Conservation (phyloP, 23 red algal genomes). For the Chondrus crispus region DNA sequence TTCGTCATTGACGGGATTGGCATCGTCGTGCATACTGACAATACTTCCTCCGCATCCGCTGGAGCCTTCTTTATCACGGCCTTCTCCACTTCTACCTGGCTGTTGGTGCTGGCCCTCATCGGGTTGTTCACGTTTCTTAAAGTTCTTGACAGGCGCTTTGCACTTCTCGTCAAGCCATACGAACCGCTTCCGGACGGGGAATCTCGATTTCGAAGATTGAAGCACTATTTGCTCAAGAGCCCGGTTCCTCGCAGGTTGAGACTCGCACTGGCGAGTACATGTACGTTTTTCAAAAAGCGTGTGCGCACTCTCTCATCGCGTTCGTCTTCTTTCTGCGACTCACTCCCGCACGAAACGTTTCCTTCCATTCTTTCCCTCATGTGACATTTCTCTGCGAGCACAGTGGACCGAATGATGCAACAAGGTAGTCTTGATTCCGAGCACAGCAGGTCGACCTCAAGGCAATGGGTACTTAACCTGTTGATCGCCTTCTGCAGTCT, state of each 20-base stretch:
- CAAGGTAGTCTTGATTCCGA: background rate
- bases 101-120: background rate
- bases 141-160: background rate
- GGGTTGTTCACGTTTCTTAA: background rate
- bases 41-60: background rate
- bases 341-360: no score
- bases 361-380: no score
- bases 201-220: no score
- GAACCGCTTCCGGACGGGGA: no score
- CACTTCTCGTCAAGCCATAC: no score
- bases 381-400: background rate
- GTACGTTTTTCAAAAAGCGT: no score
- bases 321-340: no score
- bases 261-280: no score
- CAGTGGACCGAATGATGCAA: background rate
- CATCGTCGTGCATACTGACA: constrained; percentile 3
- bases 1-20: constrained; percentile 21
- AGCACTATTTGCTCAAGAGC: no score
- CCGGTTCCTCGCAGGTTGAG: no score
- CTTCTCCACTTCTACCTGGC: background rate
- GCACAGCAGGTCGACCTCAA: background rate
- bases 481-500: background rate
- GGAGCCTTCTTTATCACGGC: background rate
- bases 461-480: background rate
- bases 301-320: no score